Evolutionary conservation across 2,329 filamentous ascomycete genomes (phyloP).

Genomic region (Diaporthe australafricana): DNA sequence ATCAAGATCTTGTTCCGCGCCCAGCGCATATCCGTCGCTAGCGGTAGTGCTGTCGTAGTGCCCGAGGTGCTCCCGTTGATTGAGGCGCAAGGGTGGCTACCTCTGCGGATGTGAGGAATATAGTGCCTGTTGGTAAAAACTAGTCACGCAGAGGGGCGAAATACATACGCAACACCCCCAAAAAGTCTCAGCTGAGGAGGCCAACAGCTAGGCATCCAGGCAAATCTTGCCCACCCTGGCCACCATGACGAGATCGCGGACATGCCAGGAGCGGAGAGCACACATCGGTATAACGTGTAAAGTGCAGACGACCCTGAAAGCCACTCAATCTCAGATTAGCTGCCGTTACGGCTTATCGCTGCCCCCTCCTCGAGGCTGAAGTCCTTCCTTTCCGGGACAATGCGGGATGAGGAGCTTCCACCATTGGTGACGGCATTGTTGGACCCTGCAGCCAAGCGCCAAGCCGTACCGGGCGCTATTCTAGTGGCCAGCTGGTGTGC

Average conservation of each 20-base stretch:
- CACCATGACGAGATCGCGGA: neutral
- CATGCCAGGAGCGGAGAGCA: neutral
- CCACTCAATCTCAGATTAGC: neutral
- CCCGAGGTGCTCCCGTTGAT: conserved; percentile 32
- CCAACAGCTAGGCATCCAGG: conserved; percentile 1
- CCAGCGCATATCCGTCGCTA: conserved; percentile 25
- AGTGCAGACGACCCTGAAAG: neutral
- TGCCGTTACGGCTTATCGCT: conserved; percentile 21
- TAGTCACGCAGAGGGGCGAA: conserved; percentile 16
- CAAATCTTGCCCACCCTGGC: neutral
- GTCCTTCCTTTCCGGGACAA: conserved; percentile 27
- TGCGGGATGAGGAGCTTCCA: conserved; percentile 21
- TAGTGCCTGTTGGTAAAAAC: neutral
- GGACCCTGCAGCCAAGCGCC: conserved; percentile 19
- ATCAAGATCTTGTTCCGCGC: conserved; percentile 12
- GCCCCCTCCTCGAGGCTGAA: neutral
- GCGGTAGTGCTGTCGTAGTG: conserved; percentile 21
- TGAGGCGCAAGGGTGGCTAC: neutral
- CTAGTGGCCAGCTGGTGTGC: conserved; percentile 13
- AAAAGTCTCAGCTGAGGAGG: conserved; percentile 25
- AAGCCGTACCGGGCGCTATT: conserved; percentile 1
- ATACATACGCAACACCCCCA: conserved; percentile 22
- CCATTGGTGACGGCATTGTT: conserved; percentile 25
- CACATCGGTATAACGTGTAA: neutral
- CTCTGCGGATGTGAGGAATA: conserved; percentile 2